Base-by-base conservation (phyloP, 208 protist species). In the Angomonas ambiguus region DNA sequence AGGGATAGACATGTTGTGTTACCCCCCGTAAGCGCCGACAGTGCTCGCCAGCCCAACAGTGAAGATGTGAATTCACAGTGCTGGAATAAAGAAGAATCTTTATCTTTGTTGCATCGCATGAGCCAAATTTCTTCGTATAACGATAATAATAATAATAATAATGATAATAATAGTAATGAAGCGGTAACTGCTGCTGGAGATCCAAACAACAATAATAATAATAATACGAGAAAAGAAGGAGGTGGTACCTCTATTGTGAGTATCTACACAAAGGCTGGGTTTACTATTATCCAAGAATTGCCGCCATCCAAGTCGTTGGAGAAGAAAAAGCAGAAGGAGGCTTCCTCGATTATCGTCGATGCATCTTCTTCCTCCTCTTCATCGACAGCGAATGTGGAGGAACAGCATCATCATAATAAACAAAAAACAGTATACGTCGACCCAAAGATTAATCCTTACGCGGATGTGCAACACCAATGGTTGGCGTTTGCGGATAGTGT, bases 401-500 rank as follows among this genome's bases (percentile, higher is more conserved):
- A 30, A 11, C n/a, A 33, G n/a, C 1, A 32, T 16, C 25, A 32
- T 18, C 33, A 49, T 13, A 45, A 3, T 30, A 35, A 63, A 6
- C 51, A 64, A 35, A 56, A 41, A 48, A 56, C 71, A 0, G 74
- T 84, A 16, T 81, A 73, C 48, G 73, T 85, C 0, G 80, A 85
- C 38, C 80, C 80, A 1, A 75, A 73, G 53, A 78, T 85, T 25
- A 73, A 85, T 65, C 60, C 73, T 2, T 49, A 79, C 34, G 80
- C 73, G 4, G 71, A 73, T 58, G 66, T 80, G 5, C 49, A 61
- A 42, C 68, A 75, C 31, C 10, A 24, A 8, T 85, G 80, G 80
- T 65, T 85, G 1, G 70, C 51, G n/a, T 85, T 85, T 34, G 80
- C 80, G 5, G 80, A 85, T 60, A 82, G 76, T 63, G 71, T 85